Conservation (phyloP, 2,329 filamentous ascomycete genomes). For the Aspergillus sp. region DNA sequence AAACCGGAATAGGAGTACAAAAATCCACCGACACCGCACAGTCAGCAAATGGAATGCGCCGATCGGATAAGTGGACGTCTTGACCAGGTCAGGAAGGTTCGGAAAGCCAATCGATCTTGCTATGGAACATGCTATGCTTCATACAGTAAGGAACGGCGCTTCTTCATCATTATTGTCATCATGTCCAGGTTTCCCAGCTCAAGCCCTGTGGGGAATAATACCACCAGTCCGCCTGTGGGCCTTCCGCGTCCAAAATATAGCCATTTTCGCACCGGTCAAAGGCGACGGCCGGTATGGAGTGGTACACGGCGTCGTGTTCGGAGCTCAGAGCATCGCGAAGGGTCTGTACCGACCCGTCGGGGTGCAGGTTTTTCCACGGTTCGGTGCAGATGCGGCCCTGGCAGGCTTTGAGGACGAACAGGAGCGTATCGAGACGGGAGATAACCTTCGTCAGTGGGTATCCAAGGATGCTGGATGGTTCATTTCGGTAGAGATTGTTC, state of each 20-base stretch:
- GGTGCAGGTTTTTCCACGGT: constrained; percentile 30
- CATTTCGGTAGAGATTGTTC: constrained; percentile 14
- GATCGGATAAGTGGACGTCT: too few species aligned
- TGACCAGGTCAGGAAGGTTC: too few species aligned
- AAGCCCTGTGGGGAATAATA: constrained; percentile 10
- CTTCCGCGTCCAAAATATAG: constrained; percentile 27
- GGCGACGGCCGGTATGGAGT: constrained; percentile 17
- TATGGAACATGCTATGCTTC: too few species aligned
- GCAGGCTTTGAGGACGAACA: constrained; percentile 34
- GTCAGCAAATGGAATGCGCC: too few species aligned
- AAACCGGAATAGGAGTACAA: too few species aligned
- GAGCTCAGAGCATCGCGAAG: constrained; percentile 22
- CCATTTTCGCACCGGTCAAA: constrained; percentile 29
- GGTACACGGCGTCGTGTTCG: constrained; percentile 23
- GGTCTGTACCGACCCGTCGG: constrained; percentile 14
- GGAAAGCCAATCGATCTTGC: too few species aligned
- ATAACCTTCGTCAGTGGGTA: constrained; percentile 9
- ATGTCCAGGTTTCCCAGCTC: constrained; percentile 17
- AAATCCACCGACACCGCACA: too few species aligned
- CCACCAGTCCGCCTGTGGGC: constrained; percentile 16
- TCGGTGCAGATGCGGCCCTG: constrained; percentile 23
- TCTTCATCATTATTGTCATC: not conserved
- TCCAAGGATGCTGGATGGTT: too few species aligned
- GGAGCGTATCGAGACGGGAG: constrained; percentile 26
- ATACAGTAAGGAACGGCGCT: too few species aligned